Base-by-base conservation (phyloP, 2,329 filamentous ascomycete genomes). In the Aspergillus novofumigatus region DNA sequence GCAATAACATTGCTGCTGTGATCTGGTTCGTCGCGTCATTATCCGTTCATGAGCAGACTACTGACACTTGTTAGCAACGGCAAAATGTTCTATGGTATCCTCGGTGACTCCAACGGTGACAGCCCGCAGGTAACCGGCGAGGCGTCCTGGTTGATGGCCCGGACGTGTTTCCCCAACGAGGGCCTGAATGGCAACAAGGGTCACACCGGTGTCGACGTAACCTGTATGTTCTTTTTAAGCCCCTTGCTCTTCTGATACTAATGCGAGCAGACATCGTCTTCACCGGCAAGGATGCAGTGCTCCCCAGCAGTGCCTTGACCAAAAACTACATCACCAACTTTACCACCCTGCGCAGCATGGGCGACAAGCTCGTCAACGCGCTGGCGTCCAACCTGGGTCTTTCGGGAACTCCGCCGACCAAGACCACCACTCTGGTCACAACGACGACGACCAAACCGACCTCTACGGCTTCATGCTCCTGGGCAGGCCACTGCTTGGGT, bases 371-470 rank as follows among this genome's bases (percentile, higher is more conserved):
- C 0, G 54, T 69, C n/a, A 60, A 59, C 1, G 56, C 62, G 2
- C 59, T 70, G 5, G 61, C 55, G 0, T 59, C 61, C 8, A 69
- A 66, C 44, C 48, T 71, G 20, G 52, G 56, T 2, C 49, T 68
- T 2, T 35, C 23, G 7, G 55, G 44, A 2, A 28, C 41, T 6
- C 21, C 11, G 3, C 35, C 53, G 10, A 20, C 51, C 10, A 48
- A 42, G 7, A 56, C 49, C 11, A 51, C 52, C 7, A 26, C 25
- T 26, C 25, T 6, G 1, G 25, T 7, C 25, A 26, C 25, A 26
- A 26, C 25, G 8, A 50, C 23, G 9, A 51, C 45, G 35, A 41
- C 23, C 9, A 68, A 21, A 77, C 76, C 61, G 86, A 86, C 42
- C 1, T 45, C 42, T 14, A 23, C 42, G 5, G 20, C 20, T 23